phyloP scores from a whole-genome alignment of 257 asterid genomes.

The Jacaranda mimosifolia region DNA sequence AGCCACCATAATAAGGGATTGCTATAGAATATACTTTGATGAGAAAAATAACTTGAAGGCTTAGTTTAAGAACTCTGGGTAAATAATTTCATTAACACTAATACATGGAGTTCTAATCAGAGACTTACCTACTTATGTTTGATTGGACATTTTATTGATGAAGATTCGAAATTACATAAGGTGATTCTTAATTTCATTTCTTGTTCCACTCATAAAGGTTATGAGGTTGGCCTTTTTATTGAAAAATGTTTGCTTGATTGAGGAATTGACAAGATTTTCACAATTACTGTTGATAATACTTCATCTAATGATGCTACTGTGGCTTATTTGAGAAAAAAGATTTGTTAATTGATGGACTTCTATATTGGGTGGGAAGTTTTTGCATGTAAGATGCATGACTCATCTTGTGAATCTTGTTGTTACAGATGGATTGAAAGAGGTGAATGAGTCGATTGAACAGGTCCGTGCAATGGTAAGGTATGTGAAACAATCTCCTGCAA shows the following conservation, averaged over 20 bases:
- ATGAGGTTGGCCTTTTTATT: not conserved
- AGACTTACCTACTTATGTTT: constrained; percentile 19
- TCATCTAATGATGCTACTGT: too few species aligned
- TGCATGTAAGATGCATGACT: constrained; percentile 28
- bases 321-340: too few species aligned
- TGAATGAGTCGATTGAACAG: not conserved
- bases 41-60: constrained; percentile 11
- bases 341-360: too few species aligned
- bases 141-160: constrained; percentile 10
- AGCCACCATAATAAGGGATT: not conserved
- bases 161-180: constrained; percentile 6
- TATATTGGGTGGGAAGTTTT: not conserved
- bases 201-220: constrained; percentile 23
- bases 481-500: not conserved
- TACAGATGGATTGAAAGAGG: constrained; percentile 8
- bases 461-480: constrained; percentile 1
- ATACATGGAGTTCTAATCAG: constrained; percentile 30
- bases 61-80: not conserved
- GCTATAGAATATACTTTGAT: not conserved
- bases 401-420: constrained; percentile 30
- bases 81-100: not conserved
- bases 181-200: constrained; percentile 2
- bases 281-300: too few species aligned
- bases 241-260: constrained; percentile 9
- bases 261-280: not conserved